Conservation (phyloP, 2,329 filamentous ascomycete genomes). For the Neurospora sp. region DNA sequence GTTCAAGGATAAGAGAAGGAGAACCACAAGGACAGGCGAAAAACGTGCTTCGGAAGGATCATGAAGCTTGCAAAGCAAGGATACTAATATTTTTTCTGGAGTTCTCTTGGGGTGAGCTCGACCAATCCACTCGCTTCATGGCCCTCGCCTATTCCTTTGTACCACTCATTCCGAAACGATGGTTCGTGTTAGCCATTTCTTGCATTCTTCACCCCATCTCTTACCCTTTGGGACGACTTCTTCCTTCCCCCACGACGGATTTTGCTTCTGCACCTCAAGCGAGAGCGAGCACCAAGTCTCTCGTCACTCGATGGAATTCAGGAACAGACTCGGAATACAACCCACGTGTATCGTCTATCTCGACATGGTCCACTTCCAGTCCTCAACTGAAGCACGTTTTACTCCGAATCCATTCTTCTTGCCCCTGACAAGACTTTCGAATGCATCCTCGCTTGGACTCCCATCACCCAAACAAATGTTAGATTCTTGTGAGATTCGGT, state of each 20-base stretch:
- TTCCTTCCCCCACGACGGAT: neutral
- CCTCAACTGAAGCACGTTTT: neutral
- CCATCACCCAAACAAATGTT: neutral
- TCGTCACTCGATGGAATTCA: neutral
- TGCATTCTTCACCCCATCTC: neutral
- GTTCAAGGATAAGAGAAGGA: neutral
- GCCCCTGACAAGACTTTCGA: neutral
- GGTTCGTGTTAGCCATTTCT: neutral
- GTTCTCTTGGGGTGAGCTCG: neutral
- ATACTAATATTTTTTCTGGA: neutral
- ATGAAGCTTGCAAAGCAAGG: neutral
- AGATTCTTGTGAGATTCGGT: neutral
- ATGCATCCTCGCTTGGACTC: neutral
- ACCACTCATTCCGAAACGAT: neutral
- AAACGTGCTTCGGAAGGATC: neutral
- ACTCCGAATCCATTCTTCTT: neutral
- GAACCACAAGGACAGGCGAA: neutral
- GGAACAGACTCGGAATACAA: neutral
- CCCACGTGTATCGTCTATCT: neutral
- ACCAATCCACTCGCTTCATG: neutral
- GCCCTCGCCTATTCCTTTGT: neutral
- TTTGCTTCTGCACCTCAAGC: neutral
- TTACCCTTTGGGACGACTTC: neutral
- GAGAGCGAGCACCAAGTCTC: neutral
- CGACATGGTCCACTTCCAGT: neutral